Conservation (phyloP, 2,329 filamentous ascomycete genomes). For the Fusarium sp. region DNA sequence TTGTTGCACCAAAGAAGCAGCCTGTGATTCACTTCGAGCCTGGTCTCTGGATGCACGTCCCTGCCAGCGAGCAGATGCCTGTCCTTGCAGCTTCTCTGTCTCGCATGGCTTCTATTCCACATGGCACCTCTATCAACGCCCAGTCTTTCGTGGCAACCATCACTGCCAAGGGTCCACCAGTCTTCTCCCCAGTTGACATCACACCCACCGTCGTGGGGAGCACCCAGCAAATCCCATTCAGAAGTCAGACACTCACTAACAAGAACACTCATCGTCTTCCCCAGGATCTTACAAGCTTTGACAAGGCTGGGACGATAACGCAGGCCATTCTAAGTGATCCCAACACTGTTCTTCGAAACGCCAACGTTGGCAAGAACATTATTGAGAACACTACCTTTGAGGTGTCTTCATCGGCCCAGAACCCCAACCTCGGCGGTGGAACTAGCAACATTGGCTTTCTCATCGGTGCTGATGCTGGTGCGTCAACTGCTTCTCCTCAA, state of each 20-base stretch:
- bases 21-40: constrained; percentile 58
- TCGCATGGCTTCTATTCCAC: constrained; percentile 59
- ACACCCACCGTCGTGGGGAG: constrained; percentile 44
- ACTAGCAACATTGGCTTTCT: constrained; percentile 44
- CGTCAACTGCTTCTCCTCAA: constrained; percentile 50
- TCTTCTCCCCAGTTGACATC: constrained; percentile 42
- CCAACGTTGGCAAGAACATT: constrained; percentile 51
- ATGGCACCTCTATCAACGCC: constrained; percentile 60
- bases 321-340: constrained; percentile 50
- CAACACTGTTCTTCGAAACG: constrained; percentile 48
- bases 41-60: constrained; percentile 58
- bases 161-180: constrained; percentile 36
- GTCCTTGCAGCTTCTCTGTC: constrained; percentile 45
- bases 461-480: constrained; percentile 27
- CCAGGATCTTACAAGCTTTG: constrained; percentile 49
- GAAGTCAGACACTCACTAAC: constrained; percentile 19
- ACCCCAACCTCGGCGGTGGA: constrained; percentile 49
- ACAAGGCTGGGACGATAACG: constrained; percentile 51
- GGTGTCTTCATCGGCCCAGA: constrained; percentile 43
- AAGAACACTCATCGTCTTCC: constrained; percentile 46
- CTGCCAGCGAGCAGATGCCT: constrained; percentile 45
- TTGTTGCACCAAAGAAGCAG: constrained; percentile 36
- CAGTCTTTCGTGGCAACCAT: constrained; percentile 49
- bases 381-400: constrained; percentile 49
- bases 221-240: not conserved